Evolutionary conservation across 2,329 filamentous ascomycete species (phyloP), one percentile per base, ranked within the genome.

Genomic region (Ilyonectria mors-panacis): DNA sequence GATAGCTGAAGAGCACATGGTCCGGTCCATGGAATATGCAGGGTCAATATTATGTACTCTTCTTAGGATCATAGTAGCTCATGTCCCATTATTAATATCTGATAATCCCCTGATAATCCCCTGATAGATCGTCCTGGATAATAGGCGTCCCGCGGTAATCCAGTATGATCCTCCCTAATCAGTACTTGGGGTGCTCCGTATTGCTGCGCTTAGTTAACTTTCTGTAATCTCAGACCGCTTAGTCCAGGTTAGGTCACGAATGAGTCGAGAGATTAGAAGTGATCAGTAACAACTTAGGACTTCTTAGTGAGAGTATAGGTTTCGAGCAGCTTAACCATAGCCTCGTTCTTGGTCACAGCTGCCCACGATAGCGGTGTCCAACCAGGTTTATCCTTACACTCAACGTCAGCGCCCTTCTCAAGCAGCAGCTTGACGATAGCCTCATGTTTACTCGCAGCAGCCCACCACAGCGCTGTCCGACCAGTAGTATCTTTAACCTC

Each of bases 351-450:
- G 26, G 30, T 50, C 26, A 9, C 26, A 15, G 47, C 23, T 50
- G 47, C 37, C 47, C 23, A 5, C 23, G 23, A 50, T 50, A 50
- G 47, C 47, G 47, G 47, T 50, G 47, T 50, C 47, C 13, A 10
- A 50, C 26, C 23, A 23, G 7, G 13, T 6, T 17, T 17, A 30
- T 50, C 47, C 30, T 50, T 50, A 30, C 23, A 23, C 47, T 50
- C 47, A 6, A 50, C 23, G 15, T 51, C 26, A n/a, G 47, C 47
- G 47, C 47, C 47, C 30, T 51, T 51, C 47, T 51, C 47, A 12
- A 51, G 47, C 2, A 65, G 62, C 30, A 60, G 62, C n/a, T 48
- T 26, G 26, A 6, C 26, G 5, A 6, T 6, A 17, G 23, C 47
- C 37, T 53, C 45, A 21, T 48, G 21, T 28, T 48, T 45, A 7